Base-by-base conservation (phyloP, 2,329 filamentous ascomycete genomes). In the Aspergillus puulaauensis region DNA sequence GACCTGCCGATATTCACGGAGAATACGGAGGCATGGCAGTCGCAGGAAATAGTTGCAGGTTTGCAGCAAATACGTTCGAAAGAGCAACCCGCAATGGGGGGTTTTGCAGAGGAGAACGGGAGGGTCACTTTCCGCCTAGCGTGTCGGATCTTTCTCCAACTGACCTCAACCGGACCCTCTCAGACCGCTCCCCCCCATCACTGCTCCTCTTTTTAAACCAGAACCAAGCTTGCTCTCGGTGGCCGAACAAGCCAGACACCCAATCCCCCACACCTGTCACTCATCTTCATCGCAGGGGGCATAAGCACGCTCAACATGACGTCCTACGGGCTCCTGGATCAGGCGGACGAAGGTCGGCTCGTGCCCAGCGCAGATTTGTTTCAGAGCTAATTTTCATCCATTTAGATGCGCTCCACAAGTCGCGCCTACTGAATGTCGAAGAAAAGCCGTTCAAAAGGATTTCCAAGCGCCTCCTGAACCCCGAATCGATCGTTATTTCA, bases 381-480 rank as follows among this genome's bases (percentile, higher is more conserved):
- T 59, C 59, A 53, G 15, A 43, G 50, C 64, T 68, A 61, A 70
- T 46, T 14, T 19, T 54, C 17, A 60, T 56, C 49, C 11, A 7
- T 57, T 43, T 66, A 87, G 88, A 91, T 73, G 88, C 91, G 62
- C 87, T 97, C 39, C 93, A 97, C 79, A 93, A 93, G 70, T 84
- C 84, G 31, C 90, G 93, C 43, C 88, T 97, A 4, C 84, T 97
- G 39, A 90, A 90, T 62, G 89, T 97, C 60, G 93, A 98, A 79
- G 91, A 96, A 71, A 92, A 92, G 58, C 91, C 92, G 0, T 97
- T 96, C 79, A 91, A 91, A 73, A 89, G 93, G 60, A 86, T 97
- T 59, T 90, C 90, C 21, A 92, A 92, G 76, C 88, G 90, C 33
- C 84, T 98, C 8, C 82, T 90, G 5, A 82, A 84, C 21, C 84